Evolutionary conservation across 305 asterid genomes (phyloP), one percentile per base, ranked within the genome.

Genomic region (Solanum aculeatissimum): DNA sequence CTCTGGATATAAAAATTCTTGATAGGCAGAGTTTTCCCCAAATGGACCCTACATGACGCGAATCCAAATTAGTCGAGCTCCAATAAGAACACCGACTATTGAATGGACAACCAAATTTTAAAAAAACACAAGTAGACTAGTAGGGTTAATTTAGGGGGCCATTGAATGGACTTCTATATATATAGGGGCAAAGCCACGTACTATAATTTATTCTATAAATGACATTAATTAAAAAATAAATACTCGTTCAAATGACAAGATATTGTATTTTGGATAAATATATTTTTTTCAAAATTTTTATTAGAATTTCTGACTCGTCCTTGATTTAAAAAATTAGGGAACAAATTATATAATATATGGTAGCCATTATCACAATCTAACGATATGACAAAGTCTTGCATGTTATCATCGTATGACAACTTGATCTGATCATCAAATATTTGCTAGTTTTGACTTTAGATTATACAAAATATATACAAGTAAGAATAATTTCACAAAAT

Each of bases 41-140:
- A 35, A 35, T 35, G 7, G 5, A 0, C 5, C 5, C 4, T 35
- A 35, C 1, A 7, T 35, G 7, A 35, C 0, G 0, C 5, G 40
- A 35, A 35, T 35, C 7, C 7, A 4, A 5, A 6, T 35, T 35
- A 35, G 1, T 6, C 1, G 1, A 0, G 5, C 0, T 35, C 1
- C 40, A 35, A 6, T 35, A 0, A 5, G 0, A 35, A 4, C 5
- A 4, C 2, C 40, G 0, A 4, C 4, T 35, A 35, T 5, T 1
- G 6, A 35, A 4, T 4, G 0, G 4, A 4, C 1, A 3, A 32
- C 4, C n/a, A n/a, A n/a, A n/a, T n/a, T n/a, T n/a, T n/a, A 35
- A 35, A 35, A 35, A 12, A 12, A 43, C 58, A 23, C 60, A 74
- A 2, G 14, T 72, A 72, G 40, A 72, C 40, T 45, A 45, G 58